Evolutionary conservation across 176 grass and related monocot species (phyloP), one percentile per base, ranked within the genome.

Genomic region (Poa pratensis): DNA sequence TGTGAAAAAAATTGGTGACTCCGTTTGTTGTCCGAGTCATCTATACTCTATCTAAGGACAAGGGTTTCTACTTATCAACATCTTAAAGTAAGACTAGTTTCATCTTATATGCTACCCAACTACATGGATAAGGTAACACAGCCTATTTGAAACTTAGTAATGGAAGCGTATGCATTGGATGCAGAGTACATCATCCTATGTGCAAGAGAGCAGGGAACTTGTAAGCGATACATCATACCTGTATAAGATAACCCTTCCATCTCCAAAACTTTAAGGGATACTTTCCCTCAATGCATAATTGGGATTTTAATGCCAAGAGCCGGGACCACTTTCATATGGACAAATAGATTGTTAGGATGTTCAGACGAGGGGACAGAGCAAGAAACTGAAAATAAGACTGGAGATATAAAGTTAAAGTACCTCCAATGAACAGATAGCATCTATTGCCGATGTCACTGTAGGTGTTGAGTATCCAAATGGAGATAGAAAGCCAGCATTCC

Each of bases 401-500:
- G 13, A 32, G 67, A 75, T 11, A 35, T 37, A 82, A 84, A 52
- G 90, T 62, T 71, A 9, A 70, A 81, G 27, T 89, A 98, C 96
- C 91, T 98, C 91, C 90, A 95, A 92, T 48, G 90, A 95, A 79
- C 86, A 95, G 64, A 95, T 88, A 86, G 91, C 81, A 90, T 95
- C 84, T 50, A 92, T 81, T 22, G 88, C 91, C 49, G 93, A 84
- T 72, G 88, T 90, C 39, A 98, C 91, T 55, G 96, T 95, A 83
- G 96, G 88, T 55, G 96, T 87, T 60, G 93, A 98, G 53, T 98
- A 98, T 73, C 96, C 96, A 98, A 95, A 98, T 85, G 96, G 96
- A 65, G 96, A 98, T 89, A 98, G 11, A 93, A 94, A 98, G 37
- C 93, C 93, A 70, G 89, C 96, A 94, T 98, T 98, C n/a, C 93